Conservation (phyloP, 1,139 yeast species). For the Debaryomycetaceae sp. region DNA sequence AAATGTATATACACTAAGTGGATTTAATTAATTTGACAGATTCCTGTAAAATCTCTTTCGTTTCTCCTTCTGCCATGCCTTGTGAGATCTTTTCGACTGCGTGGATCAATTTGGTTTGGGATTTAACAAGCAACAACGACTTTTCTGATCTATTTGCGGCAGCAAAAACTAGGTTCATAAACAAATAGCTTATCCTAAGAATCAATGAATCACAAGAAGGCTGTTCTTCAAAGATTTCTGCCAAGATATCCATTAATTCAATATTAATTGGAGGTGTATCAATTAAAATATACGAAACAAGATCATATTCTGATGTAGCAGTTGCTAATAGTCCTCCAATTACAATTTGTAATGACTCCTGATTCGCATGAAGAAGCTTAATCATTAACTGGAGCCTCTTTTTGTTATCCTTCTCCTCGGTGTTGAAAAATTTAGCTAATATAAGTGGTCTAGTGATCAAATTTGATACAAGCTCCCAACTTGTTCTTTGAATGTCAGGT, state of each 20-base stretch:
- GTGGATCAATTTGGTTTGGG: slow-evolving; percentile 14
- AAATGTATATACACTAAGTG: neutral
- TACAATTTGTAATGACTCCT: slow-evolving; percentile 35
- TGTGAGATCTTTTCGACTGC: slow-evolving; percentile 16
- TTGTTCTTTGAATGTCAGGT: slow-evolving; percentile 37
- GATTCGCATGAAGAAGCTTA: slow-evolving; percentile 37
- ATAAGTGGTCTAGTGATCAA: slow-evolving; percentile 42
- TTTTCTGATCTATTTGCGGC: slow-evolving; percentile 13
- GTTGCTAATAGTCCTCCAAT: slow-evolving; percentile 49
- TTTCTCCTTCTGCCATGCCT: slow-evolving; percentile 13
- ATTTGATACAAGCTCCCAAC: slow-evolving; percentile 50
- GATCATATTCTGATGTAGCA: slow-evolving; percentile 44
- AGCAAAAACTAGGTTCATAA: slow-evolving; percentile 28
- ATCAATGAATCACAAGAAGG: slow-evolving; percentile 27
- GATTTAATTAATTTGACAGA: slow-evolving; percentile 4
- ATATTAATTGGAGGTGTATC: slow-evolving; percentile 19
- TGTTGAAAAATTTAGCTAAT: slow-evolving; percentile 49
- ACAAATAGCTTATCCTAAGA: slow-evolving; percentile 31
- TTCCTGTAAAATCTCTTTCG: slow-evolving; percentile 12
- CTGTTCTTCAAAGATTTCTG: slow-evolving; percentile 28
- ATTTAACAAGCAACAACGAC: slow-evolving; percentile 9
- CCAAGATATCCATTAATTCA: slow-evolving; percentile 20
- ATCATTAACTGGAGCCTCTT: slow-evolving; percentile 36
- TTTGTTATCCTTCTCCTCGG: slow-evolving; percentile 24
- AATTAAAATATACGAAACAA: slow-evolving; percentile 36